Percentiles rank a stretch among this genome's conserved stretches.
These are phyloP conservation scores for Aquilaria agallochum DNA, from an alignment of 441 rosid species.

Conservation along the genomic window DNA sequence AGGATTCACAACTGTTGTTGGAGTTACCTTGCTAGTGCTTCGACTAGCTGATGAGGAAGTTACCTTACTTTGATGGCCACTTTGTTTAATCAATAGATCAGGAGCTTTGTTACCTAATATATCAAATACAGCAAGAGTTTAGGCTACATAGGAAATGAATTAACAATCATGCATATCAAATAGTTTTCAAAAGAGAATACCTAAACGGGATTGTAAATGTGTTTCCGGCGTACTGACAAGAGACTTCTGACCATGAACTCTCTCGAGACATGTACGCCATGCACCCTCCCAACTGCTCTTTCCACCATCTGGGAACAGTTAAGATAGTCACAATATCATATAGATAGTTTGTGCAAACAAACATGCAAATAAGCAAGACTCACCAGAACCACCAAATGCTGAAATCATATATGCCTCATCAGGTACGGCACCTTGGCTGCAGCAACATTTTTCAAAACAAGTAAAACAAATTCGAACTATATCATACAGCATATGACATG, in stretches of 20 bases:
- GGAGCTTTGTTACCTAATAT: conserved; percentile 42
- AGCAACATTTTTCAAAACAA: conserved; percentile 23
- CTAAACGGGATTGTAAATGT: conserved; percentile 66
- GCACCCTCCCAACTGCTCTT: conserved; percentile 85
- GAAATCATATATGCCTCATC: conserved; percentile 98
- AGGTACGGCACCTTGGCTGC: conserved; percentile 89
- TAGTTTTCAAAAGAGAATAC: conserved; percentile 28
- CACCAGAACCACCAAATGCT: conserved; percentile 96
- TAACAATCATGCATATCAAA: conserved; percentile 4
- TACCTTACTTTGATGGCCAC: conserved; percentile 43
- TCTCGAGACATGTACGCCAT: conserved; percentile 70
- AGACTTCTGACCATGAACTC: conserved; percentile 54
- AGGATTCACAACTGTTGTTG: conserved; percentile 47
- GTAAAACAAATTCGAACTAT: conserved; percentile 2
- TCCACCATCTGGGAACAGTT: conserved; percentile 63
- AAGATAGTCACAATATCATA: conserved; percentile 20
- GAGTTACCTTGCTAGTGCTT: conserved; percentile 49
- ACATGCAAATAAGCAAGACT: conserved; percentile 20
- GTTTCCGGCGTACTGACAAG: conserved; percentile 54
- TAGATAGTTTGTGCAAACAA: conserved; percentile 3
- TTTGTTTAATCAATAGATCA: conserved; percentile 54
- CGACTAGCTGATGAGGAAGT: conserved; percentile 50
- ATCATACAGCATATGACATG: no score
- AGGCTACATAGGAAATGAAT: conserved; percentile 8
- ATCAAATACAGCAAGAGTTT: conserved; percentile 17